phyloP scores from a whole-genome alignment of 192 early-diverging fungal species.

The Coemansia sp. region DNA sequence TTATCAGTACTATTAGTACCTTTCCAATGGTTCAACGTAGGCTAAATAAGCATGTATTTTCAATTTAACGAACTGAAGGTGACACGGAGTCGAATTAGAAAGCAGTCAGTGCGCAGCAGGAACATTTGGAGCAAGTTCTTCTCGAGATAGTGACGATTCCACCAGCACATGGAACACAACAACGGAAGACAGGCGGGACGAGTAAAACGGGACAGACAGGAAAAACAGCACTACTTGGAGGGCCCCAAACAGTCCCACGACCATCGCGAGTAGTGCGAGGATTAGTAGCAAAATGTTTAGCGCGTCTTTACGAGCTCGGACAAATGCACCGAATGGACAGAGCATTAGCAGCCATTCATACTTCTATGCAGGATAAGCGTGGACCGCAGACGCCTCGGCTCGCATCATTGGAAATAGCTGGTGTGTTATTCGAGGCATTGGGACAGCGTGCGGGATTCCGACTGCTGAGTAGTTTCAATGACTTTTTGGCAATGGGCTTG shows the following conservation, averaged over 20 bases:
- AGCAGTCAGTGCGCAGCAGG: slow-evolving; percentile 61
- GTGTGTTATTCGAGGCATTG: slow-evolving; percentile 73
- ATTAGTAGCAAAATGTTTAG: slow-evolving; percentile 29
- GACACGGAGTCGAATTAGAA: too few species aligned
- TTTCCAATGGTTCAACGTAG: not conserved
- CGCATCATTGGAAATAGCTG: slow-evolving; percentile 72
- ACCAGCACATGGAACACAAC: slow-evolving; percentile 55
- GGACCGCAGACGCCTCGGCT: slow-evolving; percentile 3
- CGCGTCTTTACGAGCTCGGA: slow-evolving; percentile 33
- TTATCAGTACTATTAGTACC: too few species aligned
- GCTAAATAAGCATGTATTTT: not conserved
- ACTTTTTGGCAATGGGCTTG: slow-evolving; percentile 30
- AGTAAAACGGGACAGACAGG: not conserved
- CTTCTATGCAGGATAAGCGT: slow-evolving; percentile 10
- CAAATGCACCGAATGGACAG: slow-evolving; percentile 42
- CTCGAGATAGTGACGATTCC: slow-evolving; percentile 64
- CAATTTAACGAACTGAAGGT: not conserved
- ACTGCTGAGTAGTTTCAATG: slow-evolving; percentile 51
- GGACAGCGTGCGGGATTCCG: slow-evolving; percentile 49
- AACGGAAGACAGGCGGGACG: slow-evolving; percentile 51
- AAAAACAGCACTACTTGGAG: slow-evolving; percentile 4
- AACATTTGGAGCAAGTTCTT: slow-evolving; percentile 71
- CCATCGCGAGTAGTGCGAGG: slow-evolving; percentile 34
- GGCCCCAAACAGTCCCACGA: slow-evolving; percentile 9
- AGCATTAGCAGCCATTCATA: slow-evolving; percentile 31